These are phyloP conservation scores for Ophiocordyceps camponoti-floridani DNA, from an alignment of 2,329 filamentous ascomycete genomes.

Conservation along the genomic window DNA sequence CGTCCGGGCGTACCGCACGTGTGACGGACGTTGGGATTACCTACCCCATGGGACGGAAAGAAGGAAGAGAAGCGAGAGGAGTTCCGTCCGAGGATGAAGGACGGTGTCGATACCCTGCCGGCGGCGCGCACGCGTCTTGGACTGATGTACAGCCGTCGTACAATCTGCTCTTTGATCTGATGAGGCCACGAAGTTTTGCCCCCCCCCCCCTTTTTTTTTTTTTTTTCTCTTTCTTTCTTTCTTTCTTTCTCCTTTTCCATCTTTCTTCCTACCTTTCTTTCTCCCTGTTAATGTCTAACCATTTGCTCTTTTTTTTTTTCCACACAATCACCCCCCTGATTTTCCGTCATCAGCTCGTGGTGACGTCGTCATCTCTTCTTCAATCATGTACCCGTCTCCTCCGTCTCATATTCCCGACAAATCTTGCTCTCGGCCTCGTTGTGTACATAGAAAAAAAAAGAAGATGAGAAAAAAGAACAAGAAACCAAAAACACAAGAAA, in stretches of 20 bases:
- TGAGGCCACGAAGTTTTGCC: conserved; percentile 11
- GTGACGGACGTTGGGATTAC: conserved; percentile 15
- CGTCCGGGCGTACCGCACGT: conserved; percentile 28
- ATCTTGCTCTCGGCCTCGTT: too few relatives aligned
- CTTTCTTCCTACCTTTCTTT: neutral
- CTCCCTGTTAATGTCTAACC: conserved; percentile 17
- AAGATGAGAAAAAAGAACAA: too few relatives aligned
- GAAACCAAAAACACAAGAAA: too few relatives aligned
- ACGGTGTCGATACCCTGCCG: neutral
- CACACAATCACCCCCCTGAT: neutral
- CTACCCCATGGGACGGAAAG: conserved; percentile 6
- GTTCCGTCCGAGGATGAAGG: neutral
- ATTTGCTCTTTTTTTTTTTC: neutral
- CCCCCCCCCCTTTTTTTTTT: neutral
- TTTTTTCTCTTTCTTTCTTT: too few relatives aligned
- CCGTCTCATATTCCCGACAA: neutral
- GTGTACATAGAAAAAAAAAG: too few relatives aligned
- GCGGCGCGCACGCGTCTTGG: neutral
- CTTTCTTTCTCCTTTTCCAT: too few relatives aligned
- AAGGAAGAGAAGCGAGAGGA: neutral
- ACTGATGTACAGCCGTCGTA: conserved; percentile 2
- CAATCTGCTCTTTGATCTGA: conserved; percentile 10
- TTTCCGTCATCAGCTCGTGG: neutral
- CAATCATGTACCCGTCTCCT: neutral
- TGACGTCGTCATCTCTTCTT: neutral